Evolutionary conservation across 768 basidiomycete species (phyloP).

Genomic region (Lyophyllum decastes): DNA sequence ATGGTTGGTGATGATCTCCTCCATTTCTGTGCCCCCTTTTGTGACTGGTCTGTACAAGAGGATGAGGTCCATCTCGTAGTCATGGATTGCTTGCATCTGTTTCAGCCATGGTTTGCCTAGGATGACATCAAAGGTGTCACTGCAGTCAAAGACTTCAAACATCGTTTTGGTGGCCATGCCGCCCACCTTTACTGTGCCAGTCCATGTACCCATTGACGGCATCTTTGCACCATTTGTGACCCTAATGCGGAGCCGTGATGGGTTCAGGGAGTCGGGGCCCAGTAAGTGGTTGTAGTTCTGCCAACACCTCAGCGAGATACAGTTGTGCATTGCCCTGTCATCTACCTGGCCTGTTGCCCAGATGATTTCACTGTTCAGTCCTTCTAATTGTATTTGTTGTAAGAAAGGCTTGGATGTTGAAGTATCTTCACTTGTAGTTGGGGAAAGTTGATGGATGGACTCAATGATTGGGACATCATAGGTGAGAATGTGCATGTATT

Average conservation of each 20-base stretch:
- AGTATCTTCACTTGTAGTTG: too few relatives aligned
- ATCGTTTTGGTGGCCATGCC: neutral
- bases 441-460: neutral
- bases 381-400: neutral
- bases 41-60: too few relatives aligned
- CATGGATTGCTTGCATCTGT: constrained; percentile 3
- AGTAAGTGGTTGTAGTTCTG: neutral
- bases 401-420: neutral
- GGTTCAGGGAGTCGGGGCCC: neutral
- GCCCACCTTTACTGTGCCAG: neutral
- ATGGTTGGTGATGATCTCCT: too few relatives aligned
- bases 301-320: neutral
- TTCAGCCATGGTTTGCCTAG: constrained; percentile 30
- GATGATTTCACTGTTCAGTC: neutral
- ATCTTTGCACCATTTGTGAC: constrained; percentile 22
- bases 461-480: neutral
- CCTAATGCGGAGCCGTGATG: neutral
- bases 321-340: neutral
- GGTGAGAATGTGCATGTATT: neutral
- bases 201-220: neutral
- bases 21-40: too few relatives aligned
- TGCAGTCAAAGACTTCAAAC: constrained; percentile 10
- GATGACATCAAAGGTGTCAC: constrained; percentile 8
- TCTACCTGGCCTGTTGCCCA: neutral
- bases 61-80: too few relatives aligned